Conservation (phyloP, 768 basidiomycete species). For the Pseudohyphozyma bogoriensis region DNA sequence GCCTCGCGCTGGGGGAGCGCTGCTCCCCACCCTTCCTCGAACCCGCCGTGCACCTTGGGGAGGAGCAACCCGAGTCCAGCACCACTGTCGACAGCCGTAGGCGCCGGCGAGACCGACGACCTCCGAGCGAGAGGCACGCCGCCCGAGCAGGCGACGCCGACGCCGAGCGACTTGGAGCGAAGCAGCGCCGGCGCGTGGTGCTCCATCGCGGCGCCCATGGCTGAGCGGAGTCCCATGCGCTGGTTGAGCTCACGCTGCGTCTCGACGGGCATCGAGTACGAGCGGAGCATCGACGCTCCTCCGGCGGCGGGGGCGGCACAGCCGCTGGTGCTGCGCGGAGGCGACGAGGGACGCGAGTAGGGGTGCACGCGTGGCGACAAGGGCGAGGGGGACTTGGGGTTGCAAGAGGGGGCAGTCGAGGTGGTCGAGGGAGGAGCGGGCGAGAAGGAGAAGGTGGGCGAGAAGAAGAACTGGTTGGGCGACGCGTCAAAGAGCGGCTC, state of each 20-base stretch:
- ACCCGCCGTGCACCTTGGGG: slow-evolving; percentile 1
- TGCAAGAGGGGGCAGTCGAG: no score
- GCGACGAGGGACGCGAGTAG: background rate
- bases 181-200: slow-evolving; percentile 15
- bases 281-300: slow-evolving; percentile 17
- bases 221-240: slow-evolving; percentile 8
- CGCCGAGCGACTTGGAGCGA: slow-evolving; percentile 7
- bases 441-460: no score
- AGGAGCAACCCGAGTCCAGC: background rate
- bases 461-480: no score
- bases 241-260: slow-evolving; percentile 17
- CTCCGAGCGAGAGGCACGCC: background rate
- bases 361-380: slow-evolving; percentile 8
- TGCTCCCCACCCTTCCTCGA: slow-evolving; percentile 14
- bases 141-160: background rate
- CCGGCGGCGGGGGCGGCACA: background rate
- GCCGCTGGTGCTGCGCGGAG: background rate
- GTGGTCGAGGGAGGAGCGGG: no score
- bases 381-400: slow-evolving; percentile 13
- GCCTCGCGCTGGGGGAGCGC: slow-evolving; percentile 6
- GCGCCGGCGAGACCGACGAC: background rate
- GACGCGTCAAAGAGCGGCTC: no score
- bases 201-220: slow-evolving; percentile 15
- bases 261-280: slow-evolving; percentile 25
- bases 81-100: background rate